These are phyloP conservation scores for Umbelopsis vinacea DNA, from an alignment of 192 early-diverging fungal species.

Conservation along the genomic window DNA sequence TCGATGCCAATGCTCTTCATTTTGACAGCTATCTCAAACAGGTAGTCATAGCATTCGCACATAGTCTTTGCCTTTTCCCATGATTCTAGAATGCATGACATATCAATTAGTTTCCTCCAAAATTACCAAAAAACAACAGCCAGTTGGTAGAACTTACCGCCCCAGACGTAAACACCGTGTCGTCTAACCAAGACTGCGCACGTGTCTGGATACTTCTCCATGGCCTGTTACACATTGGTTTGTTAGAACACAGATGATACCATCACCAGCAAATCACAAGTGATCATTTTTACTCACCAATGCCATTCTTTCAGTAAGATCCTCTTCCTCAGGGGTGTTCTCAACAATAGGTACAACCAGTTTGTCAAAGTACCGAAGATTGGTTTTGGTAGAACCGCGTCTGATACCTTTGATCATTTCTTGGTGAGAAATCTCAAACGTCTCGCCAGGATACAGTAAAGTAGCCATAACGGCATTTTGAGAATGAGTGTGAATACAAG, in stretches of 20 bases:
- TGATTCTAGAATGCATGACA: constrained; percentile 50
- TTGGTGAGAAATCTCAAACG: constrained; percentile 91
- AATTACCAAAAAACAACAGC: not conserved
- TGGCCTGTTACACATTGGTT: constrained; percentile 59
- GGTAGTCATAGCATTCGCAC: constrained; percentile 98
- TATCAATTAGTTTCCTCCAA: not conserved
- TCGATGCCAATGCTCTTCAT: constrained; percentile 89
- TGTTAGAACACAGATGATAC: too few relatives aligned
- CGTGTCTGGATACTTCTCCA: constrained; percentile 85
- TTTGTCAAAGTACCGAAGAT: constrained; percentile 78
- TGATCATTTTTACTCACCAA: constrained; percentile 40
- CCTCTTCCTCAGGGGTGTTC: constrained; percentile 93
- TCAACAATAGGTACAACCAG: constrained; percentile 94
- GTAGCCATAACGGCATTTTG: constrained; percentile 95
- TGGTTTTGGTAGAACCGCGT: constrained; percentile 65
- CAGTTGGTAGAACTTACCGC: constrained; percentile 50
- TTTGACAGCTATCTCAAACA: constrained; percentile 95
- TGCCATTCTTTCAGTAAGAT: constrained; percentile 87
- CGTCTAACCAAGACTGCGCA: constrained; percentile 93
- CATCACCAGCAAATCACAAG: too few relatives aligned
- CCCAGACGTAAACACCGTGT: constrained; percentile 99
- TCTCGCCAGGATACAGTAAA: constrained; percentile 71
- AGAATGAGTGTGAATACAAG: constrained; percentile 97
- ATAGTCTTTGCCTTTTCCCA: constrained; percentile 99
- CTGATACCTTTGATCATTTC: constrained; percentile 99